Percentiles rank a stretch among this genome's conserved stretches.
Evolutionary conservation across 2,329 filamentous ascomycete genomes (phyloP).

Genomic region (Salinomyces thailandicus): DNA sequence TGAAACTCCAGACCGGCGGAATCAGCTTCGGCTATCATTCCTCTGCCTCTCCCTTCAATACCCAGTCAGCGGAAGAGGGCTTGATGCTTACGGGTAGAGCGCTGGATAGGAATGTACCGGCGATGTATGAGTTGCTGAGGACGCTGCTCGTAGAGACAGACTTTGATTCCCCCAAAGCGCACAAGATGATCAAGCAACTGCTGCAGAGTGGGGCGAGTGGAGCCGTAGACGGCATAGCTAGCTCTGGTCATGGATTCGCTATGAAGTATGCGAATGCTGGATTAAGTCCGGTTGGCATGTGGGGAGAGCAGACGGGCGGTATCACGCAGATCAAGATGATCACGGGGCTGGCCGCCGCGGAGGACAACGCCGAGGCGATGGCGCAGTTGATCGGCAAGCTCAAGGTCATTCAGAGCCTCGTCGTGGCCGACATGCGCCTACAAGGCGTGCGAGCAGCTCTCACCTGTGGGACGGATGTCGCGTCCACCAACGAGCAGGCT

Average conservation of each 20-base stretch:
- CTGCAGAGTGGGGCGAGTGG: constrained; percentile 80
- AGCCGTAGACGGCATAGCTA: constrained; percentile 82
- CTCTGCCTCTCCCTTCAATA: constrained; percentile 64
- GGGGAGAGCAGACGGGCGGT: constrained; percentile 80
- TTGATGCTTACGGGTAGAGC: constrained; percentile 78
- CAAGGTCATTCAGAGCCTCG: constrained; percentile 72
- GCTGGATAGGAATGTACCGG: constrained; percentile 76
- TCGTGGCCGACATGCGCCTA: constrained; percentile 49
- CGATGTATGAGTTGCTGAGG: constrained; percentile 79
- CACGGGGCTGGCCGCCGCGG: constrained; percentile 64
- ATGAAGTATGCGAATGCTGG: constrained; percentile 73
- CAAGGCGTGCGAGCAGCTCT: constrained; percentile 66
- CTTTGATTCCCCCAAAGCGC: constrained; percentile 73
- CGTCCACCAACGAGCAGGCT: constrained; percentile 56
- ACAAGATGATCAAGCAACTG: constrained; percentile 73
- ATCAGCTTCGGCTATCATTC: constrained; percentile 76
- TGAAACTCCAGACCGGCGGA: constrained; percentile 92
- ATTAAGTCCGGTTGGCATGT: constrained; percentile 58
- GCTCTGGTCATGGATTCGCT: constrained; percentile 79
- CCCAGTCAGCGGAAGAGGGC: constrained; percentile 64
- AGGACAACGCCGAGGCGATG: constrained; percentile 65
- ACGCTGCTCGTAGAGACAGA: constrained; percentile 77
- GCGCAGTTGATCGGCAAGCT: constrained; percentile 49
- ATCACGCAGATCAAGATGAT: constrained; percentile 80
- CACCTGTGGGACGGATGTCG: constrained; percentile 71